Evolutionary conservation across 2,329 filamentous ascomycete species (phyloP).

Genomic region (Aspergillus clavatus): DNA sequence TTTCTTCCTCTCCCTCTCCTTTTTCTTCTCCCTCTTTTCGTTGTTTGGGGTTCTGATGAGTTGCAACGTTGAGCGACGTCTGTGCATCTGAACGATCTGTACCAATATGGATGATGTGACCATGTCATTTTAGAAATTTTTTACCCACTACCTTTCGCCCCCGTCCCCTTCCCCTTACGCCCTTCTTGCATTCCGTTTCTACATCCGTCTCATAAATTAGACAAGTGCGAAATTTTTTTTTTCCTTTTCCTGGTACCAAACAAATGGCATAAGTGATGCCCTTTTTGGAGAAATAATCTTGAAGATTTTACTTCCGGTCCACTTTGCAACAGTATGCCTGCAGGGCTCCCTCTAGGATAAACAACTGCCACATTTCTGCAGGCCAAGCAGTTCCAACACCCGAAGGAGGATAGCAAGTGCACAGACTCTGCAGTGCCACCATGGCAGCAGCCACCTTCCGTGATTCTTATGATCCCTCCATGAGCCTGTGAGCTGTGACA

Average conservation of each 20-base stretch:
- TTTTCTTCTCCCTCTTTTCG: too few relatives aligned
- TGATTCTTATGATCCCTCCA: too few relatives aligned
- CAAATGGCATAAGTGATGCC: background rate
- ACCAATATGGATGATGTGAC: constrained; percentile 20
- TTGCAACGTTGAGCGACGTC: background rate
- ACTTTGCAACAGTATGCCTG: too few relatives aligned
- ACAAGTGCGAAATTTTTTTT: background rate
- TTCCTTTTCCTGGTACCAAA: too few relatives aligned
- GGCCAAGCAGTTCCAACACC: background rate
- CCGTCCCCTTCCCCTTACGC: background rate
- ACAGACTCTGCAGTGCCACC: too few relatives aligned
- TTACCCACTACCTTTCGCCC: too few relatives aligned
- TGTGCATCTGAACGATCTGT: constrained; percentile 9
- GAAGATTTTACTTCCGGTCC: background rate
- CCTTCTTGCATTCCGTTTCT: background rate
- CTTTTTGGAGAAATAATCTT: background rate
- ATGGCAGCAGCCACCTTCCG: too few relatives aligned
- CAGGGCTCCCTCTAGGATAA: background rate
- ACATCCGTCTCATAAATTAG: background rate
- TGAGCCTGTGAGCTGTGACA: background rate
- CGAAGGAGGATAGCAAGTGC: too few relatives aligned
- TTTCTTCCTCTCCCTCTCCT: too few relatives aligned
- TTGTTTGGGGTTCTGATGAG: background rate
- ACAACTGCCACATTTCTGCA: too few relatives aligned
- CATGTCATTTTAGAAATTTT: constrained; percentile 17